phyloP scores from a whole-genome alignment of 768 basidiomycete species.

The Amanita polypyramis region DNA sequence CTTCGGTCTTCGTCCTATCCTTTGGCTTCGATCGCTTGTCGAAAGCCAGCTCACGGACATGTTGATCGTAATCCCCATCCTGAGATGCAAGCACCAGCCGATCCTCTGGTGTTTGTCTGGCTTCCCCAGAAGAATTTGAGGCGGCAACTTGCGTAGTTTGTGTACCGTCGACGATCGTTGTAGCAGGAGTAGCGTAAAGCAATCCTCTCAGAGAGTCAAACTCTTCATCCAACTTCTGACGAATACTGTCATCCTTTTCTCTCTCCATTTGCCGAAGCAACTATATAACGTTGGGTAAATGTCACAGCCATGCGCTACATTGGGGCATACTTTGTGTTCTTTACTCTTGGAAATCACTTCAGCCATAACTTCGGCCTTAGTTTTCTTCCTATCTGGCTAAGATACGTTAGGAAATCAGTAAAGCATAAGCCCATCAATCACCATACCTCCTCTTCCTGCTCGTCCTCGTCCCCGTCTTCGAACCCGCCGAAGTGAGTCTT shows the following conservation, averaged over 20 bases:
- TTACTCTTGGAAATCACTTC: slow-evolving; percentile 98
- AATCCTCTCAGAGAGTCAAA: slow-evolving; percentile 73
- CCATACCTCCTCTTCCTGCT: slow-evolving; percentile 36
- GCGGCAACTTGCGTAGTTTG: neutral
- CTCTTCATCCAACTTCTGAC: slow-evolving; percentile 82
- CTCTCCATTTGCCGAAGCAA: slow-evolving; percentile 79
- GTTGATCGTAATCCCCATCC: slow-evolving; percentile 80
- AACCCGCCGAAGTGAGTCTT: slow-evolving; percentile 83
- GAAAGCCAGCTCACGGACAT: slow-evolving; percentile 86
- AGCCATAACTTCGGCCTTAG: slow-evolving; percentile 94
- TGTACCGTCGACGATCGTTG: slow-evolving; percentile 20
- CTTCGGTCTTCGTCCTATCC: slow-evolving; percentile 93
- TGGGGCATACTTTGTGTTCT: slow-evolving; percentile 66
- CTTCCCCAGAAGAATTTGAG: neutral
- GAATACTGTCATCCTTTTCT: slow-evolving; percentile 76
- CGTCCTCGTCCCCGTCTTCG: slow-evolving; percentile 52
- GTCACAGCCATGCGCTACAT: slow-evolving; percentile 7
- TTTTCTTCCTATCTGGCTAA: slow-evolving; percentile 77
- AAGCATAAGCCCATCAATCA: neutral
- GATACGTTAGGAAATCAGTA: neutral
- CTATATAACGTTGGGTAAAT: slow-evolving; percentile 27
- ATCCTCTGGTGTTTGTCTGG: slow-evolving; percentile 13
- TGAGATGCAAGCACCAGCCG: slow-evolving; percentile 13
- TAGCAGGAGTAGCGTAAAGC: slow-evolving; percentile 48
- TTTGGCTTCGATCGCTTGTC: slow-evolving; percentile 91